These are phyloP conservation scores for Inga oerstediana DNA, from an alignment of 306 rosid genomes.

Conservation along the genomic window DNA sequence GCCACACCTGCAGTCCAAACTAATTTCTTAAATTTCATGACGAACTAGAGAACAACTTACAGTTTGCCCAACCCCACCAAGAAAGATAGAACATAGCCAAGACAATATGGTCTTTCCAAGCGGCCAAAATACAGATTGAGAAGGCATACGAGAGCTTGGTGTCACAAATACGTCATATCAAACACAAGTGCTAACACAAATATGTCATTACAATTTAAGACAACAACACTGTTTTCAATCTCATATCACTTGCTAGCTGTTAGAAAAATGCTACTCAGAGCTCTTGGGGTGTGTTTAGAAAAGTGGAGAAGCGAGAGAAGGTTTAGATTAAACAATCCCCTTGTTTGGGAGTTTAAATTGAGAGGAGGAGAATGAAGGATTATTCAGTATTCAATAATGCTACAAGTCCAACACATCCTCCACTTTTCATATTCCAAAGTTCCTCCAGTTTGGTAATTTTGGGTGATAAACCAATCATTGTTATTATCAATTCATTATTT, in stretches of 20 bases:
- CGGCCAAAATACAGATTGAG: constrained; percentile 8
- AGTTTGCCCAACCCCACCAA: constrained; percentile 6
- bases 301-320: neutral
- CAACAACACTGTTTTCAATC: neutral
- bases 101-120: constrained; percentile 1
- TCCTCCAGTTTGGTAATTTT: neutral
- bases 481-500: neutral
- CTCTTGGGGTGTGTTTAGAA: neutral
- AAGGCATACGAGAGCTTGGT: constrained; percentile 20
- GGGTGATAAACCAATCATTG: neutral
- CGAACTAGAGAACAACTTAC: constrained; percentile 26
- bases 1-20: constrained; percentile 80
- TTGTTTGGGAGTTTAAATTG: neutral
- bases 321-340: neutral
- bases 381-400: neutral
- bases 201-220: neutral
- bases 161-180: constrained; percentile 27
- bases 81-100: constrained; percentile 15
- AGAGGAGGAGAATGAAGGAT: neutral
- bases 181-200: neutral
- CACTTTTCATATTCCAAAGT: neutral
- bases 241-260: constrained; percentile 14
- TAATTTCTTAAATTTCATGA: constrained; percentile 31
- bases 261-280: neutral
- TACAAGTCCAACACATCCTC: neutral